These are phyloP conservation scores for Moricandia moricandioides DNA, from an alignment of 345 rosid species.

Conservation along the genomic window DNA sequence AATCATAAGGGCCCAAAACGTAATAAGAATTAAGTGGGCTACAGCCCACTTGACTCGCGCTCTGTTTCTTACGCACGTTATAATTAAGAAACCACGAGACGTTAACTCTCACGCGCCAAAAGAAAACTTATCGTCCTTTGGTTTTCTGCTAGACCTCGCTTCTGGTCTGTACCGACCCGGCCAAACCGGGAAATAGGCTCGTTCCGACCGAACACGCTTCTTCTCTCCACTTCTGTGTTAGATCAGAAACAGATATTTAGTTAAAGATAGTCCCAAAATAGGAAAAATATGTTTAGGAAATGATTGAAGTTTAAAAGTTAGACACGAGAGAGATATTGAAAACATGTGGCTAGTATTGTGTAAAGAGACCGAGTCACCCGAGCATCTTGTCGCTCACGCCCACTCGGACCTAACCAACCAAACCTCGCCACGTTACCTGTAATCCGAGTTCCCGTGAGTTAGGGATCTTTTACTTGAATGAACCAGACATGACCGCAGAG, in stretches of 20 bases:
- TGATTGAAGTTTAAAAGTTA: conserved; percentile 14
- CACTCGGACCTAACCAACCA: conserved; percentile 34
- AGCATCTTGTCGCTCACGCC: conserved; percentile 18
- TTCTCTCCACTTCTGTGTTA: conserved; percentile 11
- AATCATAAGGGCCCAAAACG: not conserved
- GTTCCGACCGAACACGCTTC: conserved; percentile 27
- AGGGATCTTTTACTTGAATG: conserved; percentile 35
- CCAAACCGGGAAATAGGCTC: conserved; percentile 1
- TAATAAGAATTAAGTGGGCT: conserved; percentile 1
- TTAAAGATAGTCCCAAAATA: conserved; percentile 24
- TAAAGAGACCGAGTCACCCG: conserved; percentile 36
- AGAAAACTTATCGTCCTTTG: not conserved
- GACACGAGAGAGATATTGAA: conserved; percentile 14
- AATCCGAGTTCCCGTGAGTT: conserved; percentile 35
- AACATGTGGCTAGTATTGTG: conserved; percentile 29
- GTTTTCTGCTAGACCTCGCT: not conserved
- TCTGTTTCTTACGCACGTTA: not conserved
- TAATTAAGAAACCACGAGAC: not conserved
- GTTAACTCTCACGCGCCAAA: conserved; percentile 7
- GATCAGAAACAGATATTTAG: conserved; percentile 30
- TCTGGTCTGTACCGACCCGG: not conserved
- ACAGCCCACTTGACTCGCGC: conserved; percentile 9
- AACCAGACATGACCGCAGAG: conserved; percentile 32
- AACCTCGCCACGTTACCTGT: conserved; percentile 19
- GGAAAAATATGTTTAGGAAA: not conserved